phyloP scores from a whole-genome alignment of 345 rosid species.

The Nephelium lappaceum region DNA sequence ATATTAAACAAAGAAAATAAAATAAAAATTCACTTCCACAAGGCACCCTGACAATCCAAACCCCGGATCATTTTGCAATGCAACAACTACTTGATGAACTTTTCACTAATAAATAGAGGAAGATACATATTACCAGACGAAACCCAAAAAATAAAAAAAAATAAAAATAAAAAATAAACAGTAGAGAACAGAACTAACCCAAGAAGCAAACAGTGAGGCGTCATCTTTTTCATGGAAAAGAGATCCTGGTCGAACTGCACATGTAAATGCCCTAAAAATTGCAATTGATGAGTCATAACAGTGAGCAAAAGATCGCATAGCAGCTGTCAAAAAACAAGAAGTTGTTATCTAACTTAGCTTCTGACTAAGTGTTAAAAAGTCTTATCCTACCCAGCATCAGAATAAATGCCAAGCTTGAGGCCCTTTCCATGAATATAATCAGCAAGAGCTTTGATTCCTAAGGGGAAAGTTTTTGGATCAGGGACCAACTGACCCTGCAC shows the following conservation, averaged over 20 bases:
- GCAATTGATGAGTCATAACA: constrained; percentile 15
- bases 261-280: constrained; percentile 67
- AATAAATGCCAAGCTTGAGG: constrained; percentile 97
- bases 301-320: constrained; percentile 8
- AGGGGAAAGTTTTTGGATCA: constrained; percentile 79
- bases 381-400: constrained; percentile 95
- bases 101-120: not conserved
- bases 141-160: not conserved
- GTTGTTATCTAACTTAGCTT: constrained; percentile 25
- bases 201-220: constrained; percentile 78
- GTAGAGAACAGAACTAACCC: constrained; percentile 63
- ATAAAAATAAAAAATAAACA: not conserved
- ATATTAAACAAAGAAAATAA: not conserved
- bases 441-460: constrained; percentile 84
- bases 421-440: constrained; percentile 82
- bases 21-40: not conserved
- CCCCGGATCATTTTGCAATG: not conserved
- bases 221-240: constrained; percentile 83
- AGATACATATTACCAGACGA: not conserved
- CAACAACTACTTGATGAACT: not conserved
- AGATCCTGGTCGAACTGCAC: constrained; percentile 98
- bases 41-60: not conserved
- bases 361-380: constrained; percentile 22
- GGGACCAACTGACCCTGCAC: constrained; percentile 79
- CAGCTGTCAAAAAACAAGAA: constrained; percentile 8